Base-by-base conservation (phyloP, 768 basidiomycete species). In the Erythrobasidium yunnanense region DNA sequence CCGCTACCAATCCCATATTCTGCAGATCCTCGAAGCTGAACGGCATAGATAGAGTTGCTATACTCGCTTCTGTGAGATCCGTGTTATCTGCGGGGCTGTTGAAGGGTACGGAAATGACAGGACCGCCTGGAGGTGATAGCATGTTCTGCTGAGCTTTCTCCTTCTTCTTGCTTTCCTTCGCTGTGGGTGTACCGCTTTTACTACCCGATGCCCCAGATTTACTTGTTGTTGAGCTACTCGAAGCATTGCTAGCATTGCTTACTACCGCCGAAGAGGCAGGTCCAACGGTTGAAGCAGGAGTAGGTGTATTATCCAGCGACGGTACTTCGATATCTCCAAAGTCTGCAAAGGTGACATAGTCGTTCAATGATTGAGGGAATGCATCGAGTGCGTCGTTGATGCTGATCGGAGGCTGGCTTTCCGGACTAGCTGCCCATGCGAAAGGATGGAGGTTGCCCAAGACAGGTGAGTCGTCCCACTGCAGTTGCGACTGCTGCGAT, bases 1-100 rank as follows among this genome's bases (percentile, higher is more conserved):
- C 49, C 8, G 17, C 49, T 13, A 51, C 22, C 49, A 51, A 8
- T 8, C 49, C 49, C 49, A 51, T 13, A 25, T 51, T 25, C 49
- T 51, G 11, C 49, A 51, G 49, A 25, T 51, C 49, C 13, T 51
- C 49, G 25, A 51, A 51, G 49, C 49, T 51, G 49, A 51, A 51
- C 11, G 49, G 49, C 49, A 51, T 51, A 8, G 49, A 51, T 25
- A 51, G 22, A 25, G 17, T 25, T 25, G 11, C 49, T 8, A 51
- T 51, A 8, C 49, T 25, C 23, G 49, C 49, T 51, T 51, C 11
- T 23, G 11, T 13, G 17, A 51, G 7, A 25, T 13, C 49, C 17
- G 25, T 15, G 49, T 25, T 25, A 25, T 51, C 49, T 8, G 22
- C 49, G 17, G 49, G 49, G 49, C 49, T 51, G 49, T 51, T 51